Evolutionary conservation across 2,329 filamentous ascomycete species (phyloP).

Genomic region (Xylaria sp.): DNA sequence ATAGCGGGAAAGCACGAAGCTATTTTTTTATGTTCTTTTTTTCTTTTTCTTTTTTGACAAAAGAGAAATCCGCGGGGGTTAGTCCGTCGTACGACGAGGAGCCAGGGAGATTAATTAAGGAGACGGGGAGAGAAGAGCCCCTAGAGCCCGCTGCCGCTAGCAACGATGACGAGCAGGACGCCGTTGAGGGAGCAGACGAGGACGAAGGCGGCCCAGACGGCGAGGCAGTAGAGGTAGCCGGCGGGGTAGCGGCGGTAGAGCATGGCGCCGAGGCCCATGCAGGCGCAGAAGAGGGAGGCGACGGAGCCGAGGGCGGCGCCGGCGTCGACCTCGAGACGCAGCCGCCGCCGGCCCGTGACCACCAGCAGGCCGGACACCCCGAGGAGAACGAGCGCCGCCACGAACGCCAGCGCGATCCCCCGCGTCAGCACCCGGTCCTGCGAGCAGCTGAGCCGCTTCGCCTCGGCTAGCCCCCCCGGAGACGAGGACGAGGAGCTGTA

Average conservation of each 20-base stretch:
- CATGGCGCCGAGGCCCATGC: conserved; percentile 64
- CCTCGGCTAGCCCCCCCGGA: conserved; percentile 43
- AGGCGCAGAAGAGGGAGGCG: conserved; percentile 67
- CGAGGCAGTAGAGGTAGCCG: conserved; percentile 49
- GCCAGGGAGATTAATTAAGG: background rate
- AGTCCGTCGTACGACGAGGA: no score
- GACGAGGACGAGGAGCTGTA: conserved; percentile 50
- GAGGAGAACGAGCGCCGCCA: conserved; percentile 66
- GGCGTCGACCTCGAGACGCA: conserved; percentile 73
- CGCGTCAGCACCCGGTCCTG: conserved; percentile 62
- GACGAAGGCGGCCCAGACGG: conserved; percentile 51
- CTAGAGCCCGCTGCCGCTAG: conserved; percentile 45
- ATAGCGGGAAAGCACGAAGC: no score
- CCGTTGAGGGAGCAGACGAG: conserved; percentile 56
- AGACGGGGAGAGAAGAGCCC: background rate
- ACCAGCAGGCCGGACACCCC: conserved; percentile 69
- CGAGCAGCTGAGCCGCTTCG: conserved; percentile 51
- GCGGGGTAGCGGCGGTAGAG: conserved; percentile 55
- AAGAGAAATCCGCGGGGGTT: no score
- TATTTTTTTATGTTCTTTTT: no score
- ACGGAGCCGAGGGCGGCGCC: conserved; percentile 74
- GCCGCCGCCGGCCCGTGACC: conserved; percentile 69
- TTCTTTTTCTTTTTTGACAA: no score
- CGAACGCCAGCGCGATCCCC: conserved; percentile 59
- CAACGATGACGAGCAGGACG: conserved; percentile 58